Evolutionary conservation across 2,329 filamentous ascomycete species (phyloP).

Genomic region (Trichoderma aggressivum): DNA sequence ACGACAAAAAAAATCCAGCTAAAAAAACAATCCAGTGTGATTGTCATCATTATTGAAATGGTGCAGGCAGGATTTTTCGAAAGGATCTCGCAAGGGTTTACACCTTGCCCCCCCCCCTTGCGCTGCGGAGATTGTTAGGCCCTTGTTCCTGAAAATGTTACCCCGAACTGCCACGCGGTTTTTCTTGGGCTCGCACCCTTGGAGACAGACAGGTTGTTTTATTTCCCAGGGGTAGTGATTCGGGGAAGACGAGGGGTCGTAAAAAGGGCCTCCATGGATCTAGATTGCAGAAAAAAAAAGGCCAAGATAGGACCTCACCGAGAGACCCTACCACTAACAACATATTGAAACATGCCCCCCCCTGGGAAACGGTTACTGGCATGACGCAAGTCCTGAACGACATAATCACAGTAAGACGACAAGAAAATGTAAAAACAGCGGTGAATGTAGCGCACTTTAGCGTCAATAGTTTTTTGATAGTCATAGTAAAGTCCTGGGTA

Average conservation of each 20-base stretch:
- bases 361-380: neutral
- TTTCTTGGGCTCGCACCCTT: neutral
- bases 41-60: neutral
- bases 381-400: neutral
- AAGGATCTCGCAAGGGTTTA: neutral
- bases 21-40: neutral
- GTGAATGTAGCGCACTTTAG: neutral
- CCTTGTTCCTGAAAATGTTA: neutral
- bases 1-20: neutral
- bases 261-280: neutral
- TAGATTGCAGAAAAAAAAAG: neutral
- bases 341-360: neutral
- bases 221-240: neutral
- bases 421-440: neutral
- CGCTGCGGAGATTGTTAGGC: neutral
- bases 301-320: neutral
- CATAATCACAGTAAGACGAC: neutral
- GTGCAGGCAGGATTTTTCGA: neutral
- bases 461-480: neutral
- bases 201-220: neutral
- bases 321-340: neutral
- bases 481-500: constrained; percentile 13
- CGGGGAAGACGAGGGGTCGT: neutral
- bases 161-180: neutral
- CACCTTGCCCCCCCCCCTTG: neutral